phyloP scores from a whole-genome alignment of 2,329 filamentous ascomycete species.

The Pseudogymnoascus sp. region DNA sequence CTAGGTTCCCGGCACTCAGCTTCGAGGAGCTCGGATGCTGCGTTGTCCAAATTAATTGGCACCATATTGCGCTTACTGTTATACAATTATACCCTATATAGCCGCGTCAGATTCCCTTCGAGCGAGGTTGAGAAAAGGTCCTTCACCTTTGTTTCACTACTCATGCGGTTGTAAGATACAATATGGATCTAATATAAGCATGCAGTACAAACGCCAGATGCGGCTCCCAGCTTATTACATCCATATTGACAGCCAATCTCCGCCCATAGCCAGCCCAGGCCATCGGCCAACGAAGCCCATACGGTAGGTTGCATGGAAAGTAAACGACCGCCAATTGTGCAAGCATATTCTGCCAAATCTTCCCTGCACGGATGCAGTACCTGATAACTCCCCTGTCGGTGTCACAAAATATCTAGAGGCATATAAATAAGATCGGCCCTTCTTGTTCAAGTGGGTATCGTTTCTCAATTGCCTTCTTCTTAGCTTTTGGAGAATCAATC shows the following conservation, averaged over 20 bases:
- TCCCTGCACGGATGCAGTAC: not conserved
- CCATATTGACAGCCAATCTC: conserved; percentile 1
- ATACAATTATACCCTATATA: not conserved
- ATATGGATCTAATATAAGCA: conserved; percentile 1
- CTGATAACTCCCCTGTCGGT: not conserved
- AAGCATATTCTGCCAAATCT: conserved; percentile 7
- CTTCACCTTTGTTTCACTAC: not conserved
- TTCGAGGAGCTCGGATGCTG: not conserved
- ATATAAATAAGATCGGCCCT: not conserved
- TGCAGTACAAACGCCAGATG: not conserved
- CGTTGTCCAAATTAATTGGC: not conserved
- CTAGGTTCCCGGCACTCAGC: not conserved
- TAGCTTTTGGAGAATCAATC: not conserved
- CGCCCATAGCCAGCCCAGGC: not conserved
- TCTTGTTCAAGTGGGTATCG: not conserved
- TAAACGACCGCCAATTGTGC: not conserved
- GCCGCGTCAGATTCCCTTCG: not conserved
- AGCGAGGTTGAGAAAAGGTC: not conserved
- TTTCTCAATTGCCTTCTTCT: not conserved
- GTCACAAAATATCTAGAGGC: not conserved
- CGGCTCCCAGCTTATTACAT: not conserved
- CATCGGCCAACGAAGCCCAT: not conserved
- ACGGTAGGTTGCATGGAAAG: not conserved
- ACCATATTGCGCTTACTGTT: not conserved
- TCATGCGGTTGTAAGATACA: not conserved